Percentiles rank a stretch among this genome's conserved stretches.
These are phyloP conservation scores for Scytalidium sp. DNA, from an alignment of 2,329 filamentous ascomycete species.

Conservation along the genomic window DNA sequence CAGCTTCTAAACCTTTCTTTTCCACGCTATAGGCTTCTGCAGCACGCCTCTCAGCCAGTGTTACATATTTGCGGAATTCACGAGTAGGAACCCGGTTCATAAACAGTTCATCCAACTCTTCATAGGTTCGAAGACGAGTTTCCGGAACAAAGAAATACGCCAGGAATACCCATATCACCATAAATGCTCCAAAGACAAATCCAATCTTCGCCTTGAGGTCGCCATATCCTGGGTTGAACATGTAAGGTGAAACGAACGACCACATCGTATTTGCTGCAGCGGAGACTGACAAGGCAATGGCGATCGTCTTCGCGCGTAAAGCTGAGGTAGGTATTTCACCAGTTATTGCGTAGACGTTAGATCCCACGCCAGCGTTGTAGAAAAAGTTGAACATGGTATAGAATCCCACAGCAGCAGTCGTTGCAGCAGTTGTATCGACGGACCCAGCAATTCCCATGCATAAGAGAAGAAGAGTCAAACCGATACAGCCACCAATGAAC, in stretches of 20 bases:
- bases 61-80: too few species aligned
- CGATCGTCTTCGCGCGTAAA: conserved; percentile 12
- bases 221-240: conserved; percentile 1
- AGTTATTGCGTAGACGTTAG: conserved; percentile 17
- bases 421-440: conserved; percentile 17
- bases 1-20: too few species aligned
- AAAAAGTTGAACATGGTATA: conserved; percentile 5
- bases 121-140: too few species aligned
- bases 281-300: conserved; percentile 10
- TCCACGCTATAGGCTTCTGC: too few species aligned
- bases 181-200: too few species aligned
- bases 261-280: conserved; percentile 8
- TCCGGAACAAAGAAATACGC: too few species aligned
- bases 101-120: too few species aligned
- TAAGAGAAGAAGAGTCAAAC: conserved; percentile 23
- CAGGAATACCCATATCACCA: too few species aligned
- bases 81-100: too few species aligned
- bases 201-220: too few species aligned
- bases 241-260: not conserved
- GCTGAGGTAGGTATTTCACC: conserved; percentile 16
- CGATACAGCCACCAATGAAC: conserved; percentile 23
- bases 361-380: conserved; percentile 15
- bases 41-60: too few species aligned
- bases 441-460: conserved; percentile 29
- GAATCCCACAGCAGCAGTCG: conserved; percentile 13